Base-by-base conservation (phyloP, 2,329 filamentous ascomycete species). In the Leptographium galeiforme region DNA sequence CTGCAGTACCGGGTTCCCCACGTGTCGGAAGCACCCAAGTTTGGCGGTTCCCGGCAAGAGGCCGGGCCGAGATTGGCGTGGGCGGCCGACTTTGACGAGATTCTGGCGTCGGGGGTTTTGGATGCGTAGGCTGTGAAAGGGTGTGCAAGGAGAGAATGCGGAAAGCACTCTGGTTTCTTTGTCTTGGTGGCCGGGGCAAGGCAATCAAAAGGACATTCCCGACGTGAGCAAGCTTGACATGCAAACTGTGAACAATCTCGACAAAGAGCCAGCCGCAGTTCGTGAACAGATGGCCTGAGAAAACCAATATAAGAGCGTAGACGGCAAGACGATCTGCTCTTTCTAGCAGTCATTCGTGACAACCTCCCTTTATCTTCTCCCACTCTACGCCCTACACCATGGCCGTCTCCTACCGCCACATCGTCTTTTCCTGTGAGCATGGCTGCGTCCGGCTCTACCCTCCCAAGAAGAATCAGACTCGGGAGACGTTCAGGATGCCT, bases 1-100 rank as follows among this genome's bases (percentile, higher is more conserved):
- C 52, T 76, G 0, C 67, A 69, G 2, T 55, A 68, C 16, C 54
- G 57, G 10, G 70, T 72, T 6, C 64, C 66, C 2, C 70, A 72
- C 56, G 67, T 72, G 4, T 60, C 54, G 0, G 60, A 63, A 2
- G 39, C 56, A 11, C 44, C 36, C 32, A 43, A 18, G 6, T 56
- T 47, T 25, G 38, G 18, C 11, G 32, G 18, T 39, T 36, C 13
- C 1, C 53, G 39, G 1, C 52, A 3, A 6, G 12, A n/a, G 32
- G 18, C 11, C 16, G 44, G 44, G 6, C 11, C n/a, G 2, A 61
- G 52, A 38, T 51, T 73, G 34, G 63, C 60, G 8, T 75, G 73
- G 72, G 73, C 72, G 8, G 65, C 64, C 32, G 62, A 73, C 59
- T 75, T 74, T 57, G 55, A 58, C 1, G 72, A 76, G 56, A 65